Evolutionary conservation across 352 stramenopile genomes (phyloP).

Genomic region (Phytophthora palmivora): DNA sequence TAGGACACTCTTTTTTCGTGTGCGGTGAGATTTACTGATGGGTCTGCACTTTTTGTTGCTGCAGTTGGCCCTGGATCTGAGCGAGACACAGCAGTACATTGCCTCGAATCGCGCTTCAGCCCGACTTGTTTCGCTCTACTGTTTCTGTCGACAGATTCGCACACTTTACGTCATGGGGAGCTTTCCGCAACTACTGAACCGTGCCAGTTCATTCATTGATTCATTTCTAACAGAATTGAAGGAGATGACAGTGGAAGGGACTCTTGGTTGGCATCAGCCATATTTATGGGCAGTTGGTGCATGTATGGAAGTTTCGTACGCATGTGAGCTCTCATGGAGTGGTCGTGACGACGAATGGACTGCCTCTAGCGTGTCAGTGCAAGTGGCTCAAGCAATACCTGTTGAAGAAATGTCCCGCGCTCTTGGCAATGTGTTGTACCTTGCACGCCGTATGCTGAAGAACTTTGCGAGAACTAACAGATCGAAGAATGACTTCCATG

Average conservation of each 20-base stretch:
- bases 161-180: slow-evolving; percentile 78
- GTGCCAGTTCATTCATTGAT: slow-evolving; percentile 62
- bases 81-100: slow-evolving; percentile 57
- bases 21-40: neutral
- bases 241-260: slow-evolving; percentile 21
- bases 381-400: slow-evolving; percentile 50
- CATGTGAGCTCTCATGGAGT: slow-evolving; percentile 79
- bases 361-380: slow-evolving; percentile 52
- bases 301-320: slow-evolving; percentile 79
- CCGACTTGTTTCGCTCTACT: slow-evolving; percentile 69
- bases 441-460: slow-evolving; percentile 68
- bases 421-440: slow-evolving; percentile 76
- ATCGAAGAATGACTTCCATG: slow-evolving; percentile 3
- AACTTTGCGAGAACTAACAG: slow-evolving; percentile 39
- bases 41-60: slow-evolving; percentile 1
- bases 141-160: slow-evolving; percentile 81
- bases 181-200: slow-evolving; percentile 66
- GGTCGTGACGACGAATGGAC: slow-evolving; percentile 67
- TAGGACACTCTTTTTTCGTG: neutral
- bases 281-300: slow-evolving; percentile 77
- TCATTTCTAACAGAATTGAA: slow-evolving; percentile 54
- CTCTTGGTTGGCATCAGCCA: slow-evolving; percentile 54
- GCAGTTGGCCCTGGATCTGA: slow-evolving; percentile 72
- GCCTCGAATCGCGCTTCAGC: slow-evolving; percentile 58
- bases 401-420: slow-evolving; percentile 69